Percentiles rank a stretch among this genome's conserved stretches.
Evolutionary conservation across 169 alveolate species (phyloP).

Genomic region (Plasmodium malariae): DNA sequence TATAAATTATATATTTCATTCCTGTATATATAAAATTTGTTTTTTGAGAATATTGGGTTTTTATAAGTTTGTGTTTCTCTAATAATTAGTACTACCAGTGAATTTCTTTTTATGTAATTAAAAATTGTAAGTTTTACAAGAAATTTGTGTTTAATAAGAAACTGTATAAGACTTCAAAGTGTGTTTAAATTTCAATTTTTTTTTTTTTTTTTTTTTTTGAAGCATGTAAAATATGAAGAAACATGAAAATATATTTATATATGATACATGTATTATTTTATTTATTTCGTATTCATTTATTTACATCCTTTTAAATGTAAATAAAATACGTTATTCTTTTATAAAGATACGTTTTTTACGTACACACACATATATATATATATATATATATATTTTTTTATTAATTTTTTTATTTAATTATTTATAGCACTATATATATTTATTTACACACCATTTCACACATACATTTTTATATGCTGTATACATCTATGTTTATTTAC

Average conservation of each 20-base stretch:
- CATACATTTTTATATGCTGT: not conserved
- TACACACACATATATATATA: no score
- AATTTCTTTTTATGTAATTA: slow-evolving; percentile 5
- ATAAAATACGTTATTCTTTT: no score
- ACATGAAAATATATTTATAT: not conserved
- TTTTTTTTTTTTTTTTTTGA: not conserved
- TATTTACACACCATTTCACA: slow-evolving; percentile 13
- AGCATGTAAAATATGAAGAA: not conserved
- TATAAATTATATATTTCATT: no score
- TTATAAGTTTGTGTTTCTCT: not conserved
- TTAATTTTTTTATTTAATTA: not conserved
- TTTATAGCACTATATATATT: not conserved
- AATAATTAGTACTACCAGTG: slow-evolving; percentile 8
- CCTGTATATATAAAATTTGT: no score
- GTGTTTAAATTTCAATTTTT: slow-evolving; percentile 13
- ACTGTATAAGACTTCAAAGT: not conserved
- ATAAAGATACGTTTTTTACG: no score
- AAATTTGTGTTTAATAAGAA: slow-evolving; percentile 23
- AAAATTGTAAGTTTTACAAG: slow-evolving; percentile 17
- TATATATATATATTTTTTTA: no score
- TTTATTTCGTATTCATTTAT: no score
- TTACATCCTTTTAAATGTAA: no score
- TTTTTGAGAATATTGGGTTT: slow-evolving; percentile 9
- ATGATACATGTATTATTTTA: not conserved
- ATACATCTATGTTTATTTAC: not conserved